Evolutionary conservation across 2,329 filamentous ascomycete species (phyloP), one percentile per base, ranked within the genome.

Genomic region (Aureobasidium subglaciale): DNA sequence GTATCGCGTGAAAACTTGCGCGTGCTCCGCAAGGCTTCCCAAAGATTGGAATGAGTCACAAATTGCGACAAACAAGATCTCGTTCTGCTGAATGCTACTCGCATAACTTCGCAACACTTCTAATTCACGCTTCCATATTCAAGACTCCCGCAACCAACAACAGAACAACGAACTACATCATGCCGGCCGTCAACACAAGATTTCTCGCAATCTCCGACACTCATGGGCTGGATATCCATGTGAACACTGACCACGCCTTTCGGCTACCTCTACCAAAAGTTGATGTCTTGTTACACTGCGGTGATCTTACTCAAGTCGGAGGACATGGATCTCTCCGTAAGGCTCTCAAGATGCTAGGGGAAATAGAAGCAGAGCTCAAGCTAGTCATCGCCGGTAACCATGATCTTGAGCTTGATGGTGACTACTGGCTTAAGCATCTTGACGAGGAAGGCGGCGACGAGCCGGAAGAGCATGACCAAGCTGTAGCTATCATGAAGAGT

Each of bases 161-260:
- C 22, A 30, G n/a, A 4, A 42, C 24, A 29, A 4, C 24, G 11
- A 8, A 4, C 24, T 29, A 16, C 15, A 30, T 37, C 34, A 45
- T 30, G 41, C 11, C 41, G 10, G 11, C 25, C 20, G 20, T 30
- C 25, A 20, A 18, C 16, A 42, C 49, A 15, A 55, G 73, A 10
- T 65, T 76, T 34, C 67, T 76, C 18, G 67, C 76, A 49, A 65
- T 76, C 29, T 75, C 73, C 4, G 74, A 76, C 58, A 76, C 73
- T 0, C 74, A 76, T 40, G 63, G 63, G 34, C 58, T 55, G 4
- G 40, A 55, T 16, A 34, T 27, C 4, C 48, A 37, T 16, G 35
- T 32, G 25, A 50, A 45, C 10, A 16, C 18, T 11, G 29, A 27
- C 32, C 49, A 59, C 4, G 45, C 61, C 22, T 70, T 66, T 59